Evolutionary conservation across 2,329 filamentous ascomycete genomes (phyloP).

Genomic region (Coniochaeta prunicola): DNA sequence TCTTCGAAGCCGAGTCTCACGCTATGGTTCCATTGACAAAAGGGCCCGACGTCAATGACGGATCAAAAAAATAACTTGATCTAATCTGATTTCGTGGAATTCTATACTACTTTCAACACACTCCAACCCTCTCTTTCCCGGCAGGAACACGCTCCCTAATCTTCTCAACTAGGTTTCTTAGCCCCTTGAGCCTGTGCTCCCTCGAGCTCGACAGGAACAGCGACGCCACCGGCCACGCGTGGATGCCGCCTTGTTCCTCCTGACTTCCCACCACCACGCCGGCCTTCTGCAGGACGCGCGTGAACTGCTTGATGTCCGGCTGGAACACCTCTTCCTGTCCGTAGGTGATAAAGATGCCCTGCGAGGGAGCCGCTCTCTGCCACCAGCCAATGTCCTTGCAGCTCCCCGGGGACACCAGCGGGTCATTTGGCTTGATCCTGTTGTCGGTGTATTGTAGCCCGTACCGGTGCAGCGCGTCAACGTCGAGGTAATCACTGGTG

Average conservation of each 20-base stretch:
- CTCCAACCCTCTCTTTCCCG: slow-evolving; percentile 16
- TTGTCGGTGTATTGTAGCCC: slow-evolving; percentile 60
- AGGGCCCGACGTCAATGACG: slow-evolving; percentile 29
- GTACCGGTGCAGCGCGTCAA: slow-evolving; percentile 58
- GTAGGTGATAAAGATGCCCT: slow-evolving; percentile 64
- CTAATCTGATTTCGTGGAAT: slow-evolving; percentile 50
- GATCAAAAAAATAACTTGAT: slow-evolving; percentile 47
- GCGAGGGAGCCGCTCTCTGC: slow-evolving; percentile 56
- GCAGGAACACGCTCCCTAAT: slow-evolving; percentile 22
- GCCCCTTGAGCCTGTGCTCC: slow-evolving; percentile 44
- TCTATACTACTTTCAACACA: background rate
- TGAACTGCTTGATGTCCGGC: slow-evolving; percentile 57
- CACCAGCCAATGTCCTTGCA: slow-evolving; percentile 61
- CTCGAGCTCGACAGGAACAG: slow-evolving; percentile 44
- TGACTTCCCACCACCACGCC: slow-evolving; percentile 47
- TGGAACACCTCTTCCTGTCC: slow-evolving; percentile 74
- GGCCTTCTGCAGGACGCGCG: slow-evolving; percentile 45
- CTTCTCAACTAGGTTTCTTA: slow-evolving; percentile 32
- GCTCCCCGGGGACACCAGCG: slow-evolving; percentile 61
- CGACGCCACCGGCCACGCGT: slow-evolving; percentile 74
- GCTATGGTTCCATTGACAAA: slow-evolving; percentile 40
- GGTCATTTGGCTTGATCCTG: slow-evolving; percentile 39
- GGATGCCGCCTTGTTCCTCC: slow-evolving; percentile 61
- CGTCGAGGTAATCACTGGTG: slow-evolving; percentile 67
- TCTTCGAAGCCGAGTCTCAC: slow-evolving; percentile 41